A percentile compares a stretch with the other conserved stretches of the same genome.
phyloP scores from a whole-genome alignment of 2,329 filamentous ascomycete genomes.

The Colletotrichum agaves region DNA sequence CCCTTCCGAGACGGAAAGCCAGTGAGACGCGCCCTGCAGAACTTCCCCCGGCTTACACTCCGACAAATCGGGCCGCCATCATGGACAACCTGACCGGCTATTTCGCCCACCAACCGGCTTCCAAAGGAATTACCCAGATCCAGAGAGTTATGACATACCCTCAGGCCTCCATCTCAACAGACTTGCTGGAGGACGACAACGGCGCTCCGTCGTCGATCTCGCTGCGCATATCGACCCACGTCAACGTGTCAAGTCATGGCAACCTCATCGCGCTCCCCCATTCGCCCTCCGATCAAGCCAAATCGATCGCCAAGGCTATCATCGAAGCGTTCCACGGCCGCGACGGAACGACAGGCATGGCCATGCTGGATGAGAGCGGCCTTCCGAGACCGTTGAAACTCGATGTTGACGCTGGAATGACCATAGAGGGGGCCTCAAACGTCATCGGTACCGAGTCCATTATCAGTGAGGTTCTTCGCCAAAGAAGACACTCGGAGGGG shows the following conservation, averaged over 20 bases:
- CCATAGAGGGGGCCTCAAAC: conserved; percentile 56
- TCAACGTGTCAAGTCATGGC: conserved; percentile 57
- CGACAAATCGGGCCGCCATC: conserved; percentile 59
- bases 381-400: conserved; percentile 54
- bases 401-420: conserved; percentile 57
- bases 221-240: conserved; percentile 59
- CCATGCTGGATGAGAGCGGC: conserved; percentile 59
- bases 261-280: conserved; percentile 59
- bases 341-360: conserved; percentile 54
- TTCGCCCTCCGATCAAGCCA: conserved; percentile 52
- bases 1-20: conserved; percentile 13
- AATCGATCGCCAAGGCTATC: conserved; percentile 56
- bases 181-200: background rate
- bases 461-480: conserved; percentile 44
- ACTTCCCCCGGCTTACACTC: conserved; percentile 38
- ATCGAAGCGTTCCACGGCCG: conserved; percentile 53
- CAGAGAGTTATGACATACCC: background rate
- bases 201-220: conserved; percentile 52
- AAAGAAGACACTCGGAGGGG: conserved; percentile 23
- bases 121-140: background rate
- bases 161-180: background rate
- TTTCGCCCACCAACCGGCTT: background rate
- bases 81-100: conserved; percentile 71
- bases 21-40: background rate
- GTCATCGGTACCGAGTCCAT: conserved; percentile 51